Conservation (phyloP, 305 asterid genomes). For the Rubia peregrina region DNA sequence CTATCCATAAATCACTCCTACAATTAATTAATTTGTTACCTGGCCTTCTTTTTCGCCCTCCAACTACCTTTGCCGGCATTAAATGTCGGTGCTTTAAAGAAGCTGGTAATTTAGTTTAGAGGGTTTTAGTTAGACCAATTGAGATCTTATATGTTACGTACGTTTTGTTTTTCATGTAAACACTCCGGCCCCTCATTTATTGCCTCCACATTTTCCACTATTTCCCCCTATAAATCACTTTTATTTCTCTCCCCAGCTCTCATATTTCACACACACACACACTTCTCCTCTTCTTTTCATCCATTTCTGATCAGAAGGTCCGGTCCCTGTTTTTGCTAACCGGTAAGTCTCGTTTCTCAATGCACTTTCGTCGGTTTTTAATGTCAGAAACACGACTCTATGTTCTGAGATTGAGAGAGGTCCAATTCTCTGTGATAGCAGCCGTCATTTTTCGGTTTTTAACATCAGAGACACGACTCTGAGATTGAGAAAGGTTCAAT, state of each 20-base stretch:
- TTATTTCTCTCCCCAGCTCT: slow-evolving; percentile 11
- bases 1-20: too few relatives aligned
- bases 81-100: slow-evolving; percentile 25
- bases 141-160: background rate
- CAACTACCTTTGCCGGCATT: slow-evolving; percentile 39
- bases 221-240: slow-evolving; percentile 34
- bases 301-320: background rate
- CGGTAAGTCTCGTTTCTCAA: background rate
- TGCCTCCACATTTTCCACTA: slow-evolving; percentile 25
- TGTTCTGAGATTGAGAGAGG: too few relatives aligned
- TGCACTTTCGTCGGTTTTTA: too few relatives aligned
- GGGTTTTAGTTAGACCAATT: background rate
- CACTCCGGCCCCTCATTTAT: slow-evolving; percentile 47
- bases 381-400: too few relatives aligned
- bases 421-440: too few relatives aligned
- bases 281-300: background rate
- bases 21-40: too few relatives aligned
- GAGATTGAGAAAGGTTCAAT: too few relatives aligned
- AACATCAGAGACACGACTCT: background rate
- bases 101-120: slow-evolving; percentile 9
- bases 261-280: background rate
- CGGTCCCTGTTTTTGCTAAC: background rate
- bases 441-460: too few relatives aligned
- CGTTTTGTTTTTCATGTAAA: background rate
- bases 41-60: background rate